phyloP scores from a whole-genome alignment of 1,284 basidiomycete genomes.

The Rhodotorula sp. region DNA sequence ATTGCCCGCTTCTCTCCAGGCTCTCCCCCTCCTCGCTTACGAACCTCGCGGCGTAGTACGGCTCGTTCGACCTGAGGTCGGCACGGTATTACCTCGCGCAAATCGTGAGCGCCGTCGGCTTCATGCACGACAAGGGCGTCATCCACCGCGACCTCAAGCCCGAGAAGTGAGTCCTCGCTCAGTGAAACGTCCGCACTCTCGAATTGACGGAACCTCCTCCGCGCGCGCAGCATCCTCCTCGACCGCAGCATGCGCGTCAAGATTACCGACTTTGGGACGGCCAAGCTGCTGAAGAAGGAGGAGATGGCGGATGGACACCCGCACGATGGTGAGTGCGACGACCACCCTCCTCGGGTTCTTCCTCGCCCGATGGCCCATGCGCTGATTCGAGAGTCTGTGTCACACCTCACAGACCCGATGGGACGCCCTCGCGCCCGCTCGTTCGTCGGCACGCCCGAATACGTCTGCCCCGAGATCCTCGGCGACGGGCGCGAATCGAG shows the following conservation, averaged over 20 bases:
- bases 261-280: conserved; percentile 96
- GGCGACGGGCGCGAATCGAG: conserved; percentile 58
- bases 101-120: conserved; percentile 78
- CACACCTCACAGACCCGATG: conserved; percentile 43
- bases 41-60: conserved; percentile 47
- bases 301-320: conserved; percentile 31
- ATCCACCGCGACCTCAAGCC: conserved; percentile 67
- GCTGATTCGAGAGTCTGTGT: too few relatives aligned
- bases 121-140: conserved; percentile 82
- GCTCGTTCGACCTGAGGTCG: conserved; percentile 73
- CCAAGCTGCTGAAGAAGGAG: conserved; percentile 60
- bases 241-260: conserved; percentile 83
- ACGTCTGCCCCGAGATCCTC: conserved; percentile 89
- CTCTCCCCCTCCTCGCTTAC: background rate
- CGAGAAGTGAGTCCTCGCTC: conserved; percentile 33
- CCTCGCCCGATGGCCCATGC: too few relatives aligned
- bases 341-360: too few relatives aligned
- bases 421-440: conserved; percentile 51
- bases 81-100: conserved; percentile 82
- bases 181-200: too few relatives aligned
- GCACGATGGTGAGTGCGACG: background rate
- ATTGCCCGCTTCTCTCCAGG: too few relatives aligned
- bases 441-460: conserved; percentile 96
- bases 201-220: too few relatives aligned
- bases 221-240: conserved; percentile 64